phyloP scores from a whole-genome alignment of 495 filamentous ascomycete genomes.

The Astrothelium subdiscretum region DNA sequence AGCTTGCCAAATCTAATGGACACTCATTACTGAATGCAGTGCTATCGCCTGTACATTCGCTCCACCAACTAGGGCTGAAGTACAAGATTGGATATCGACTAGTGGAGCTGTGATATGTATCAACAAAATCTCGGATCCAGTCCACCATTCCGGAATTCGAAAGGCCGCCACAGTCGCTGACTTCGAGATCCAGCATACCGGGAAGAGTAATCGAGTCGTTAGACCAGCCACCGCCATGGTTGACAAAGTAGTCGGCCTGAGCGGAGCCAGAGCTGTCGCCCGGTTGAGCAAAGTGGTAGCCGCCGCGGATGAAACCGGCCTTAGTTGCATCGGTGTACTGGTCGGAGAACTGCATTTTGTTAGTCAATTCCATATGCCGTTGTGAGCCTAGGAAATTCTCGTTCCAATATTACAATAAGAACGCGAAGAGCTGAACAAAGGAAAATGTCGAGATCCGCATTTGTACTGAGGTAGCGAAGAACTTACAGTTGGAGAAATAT shows the following conservation, averaged over 20 bases:
- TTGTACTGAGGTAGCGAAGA: too few species aligned
- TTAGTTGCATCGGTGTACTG: constrained; percentile 45
- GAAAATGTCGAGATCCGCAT: too few species aligned
- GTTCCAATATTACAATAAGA: too few species aligned
- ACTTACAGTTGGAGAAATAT: constrained; percentile 30
- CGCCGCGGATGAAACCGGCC: constrained; percentile 49
- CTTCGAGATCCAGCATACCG: constrained; percentile 57
- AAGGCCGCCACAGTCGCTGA: constrained; percentile 42
- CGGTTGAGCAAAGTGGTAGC: constrained; percentile 54
- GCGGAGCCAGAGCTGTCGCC: constrained; percentile 36
- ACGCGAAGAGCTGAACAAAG: too few species aligned
- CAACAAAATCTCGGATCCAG: constrained; percentile 50
- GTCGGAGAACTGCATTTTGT: constrained; percentile 30
- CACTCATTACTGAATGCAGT: constrained; percentile 38
- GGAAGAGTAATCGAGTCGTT: constrained; percentile 51
- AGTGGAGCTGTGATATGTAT: constrained; percentile 41
- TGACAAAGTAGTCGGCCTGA: constrained; percentile 49
- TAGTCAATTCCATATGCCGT: background rate
- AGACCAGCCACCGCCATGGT: constrained; percentile 52
- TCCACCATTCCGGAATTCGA: constrained; percentile 40
- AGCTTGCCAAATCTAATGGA: constrained; percentile 48
- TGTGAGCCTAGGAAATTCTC: background rate
- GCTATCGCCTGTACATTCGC: constrained; percentile 46
- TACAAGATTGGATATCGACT: constrained; percentile 50
- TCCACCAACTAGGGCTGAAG: constrained; percentile 51